Evolutionary conservation across 2,329 filamentous ascomycete species (phyloP), one percentile per base, ranked within the genome.

Genomic region (Lithohypha guttulata): DNA sequence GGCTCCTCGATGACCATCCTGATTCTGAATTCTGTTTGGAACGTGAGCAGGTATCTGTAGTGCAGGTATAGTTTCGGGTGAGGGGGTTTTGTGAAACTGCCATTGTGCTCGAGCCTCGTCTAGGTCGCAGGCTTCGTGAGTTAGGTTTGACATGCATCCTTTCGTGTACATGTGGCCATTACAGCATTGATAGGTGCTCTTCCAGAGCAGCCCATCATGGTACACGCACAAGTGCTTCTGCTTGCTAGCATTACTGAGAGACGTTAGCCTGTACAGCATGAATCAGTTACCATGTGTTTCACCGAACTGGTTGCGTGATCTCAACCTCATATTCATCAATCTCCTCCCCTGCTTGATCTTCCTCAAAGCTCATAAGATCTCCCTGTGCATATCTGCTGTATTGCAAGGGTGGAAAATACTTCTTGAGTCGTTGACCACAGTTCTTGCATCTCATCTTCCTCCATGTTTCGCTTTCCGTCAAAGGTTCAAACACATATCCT

Each of bases 401-500:
- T n/a, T n/a, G n/a, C n/a, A n/a, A n/a, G n/a, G n/a, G n/a, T 13
- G 4, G 11, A 25, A 19, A 27, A 22, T 39, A 39, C 18, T 13
- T n/a, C 35, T 39, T 39, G 6, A 39, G n/a, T 14, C 27, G 15
- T 28, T 21, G 26, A 23, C 35, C 19, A 22, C 45, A 48, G 22
- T 36, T 33, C 14, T 6, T 6, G 19, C 47, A 47, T 35, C 43
- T 44, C 23, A 36, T 42, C 15, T 51, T 51, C n/a, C 28, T 18
- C 33, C 44, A 42, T n/a, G 48, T 41, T 23, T 50, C 30, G 2
- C 7, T 13, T 7, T n/a, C 21, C 2, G 39, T 34, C 9, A 51
- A 43, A 11, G 42, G 43, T 14, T 50, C 29, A 14, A 39, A 17
- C 2, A 48, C 33, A 34, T 51, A 51, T 9, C 45, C 43, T 38